Conservation (phyloP, 441 rosid genomes). For the Eruca vesicaria region DNA sequence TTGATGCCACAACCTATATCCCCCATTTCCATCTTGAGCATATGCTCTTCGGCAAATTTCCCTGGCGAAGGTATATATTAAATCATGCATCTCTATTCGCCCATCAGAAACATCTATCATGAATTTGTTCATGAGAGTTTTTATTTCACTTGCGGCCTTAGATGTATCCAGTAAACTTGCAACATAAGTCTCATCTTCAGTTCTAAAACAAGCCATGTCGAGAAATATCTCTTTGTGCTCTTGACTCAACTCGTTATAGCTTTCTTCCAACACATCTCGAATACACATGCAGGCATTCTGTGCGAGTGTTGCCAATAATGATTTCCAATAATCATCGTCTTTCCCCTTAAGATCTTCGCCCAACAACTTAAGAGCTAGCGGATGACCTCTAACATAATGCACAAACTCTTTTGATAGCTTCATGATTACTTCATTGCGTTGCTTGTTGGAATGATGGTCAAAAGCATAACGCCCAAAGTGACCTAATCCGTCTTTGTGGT, state of each 20-base stretch:
- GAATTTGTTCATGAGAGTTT: background rate
- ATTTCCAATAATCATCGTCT: background rate
- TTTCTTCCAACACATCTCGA: background rate
- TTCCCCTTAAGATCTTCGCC: background rate
- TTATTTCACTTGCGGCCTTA: background rate
- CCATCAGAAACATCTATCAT: background rate
- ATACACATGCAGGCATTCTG: background rate
- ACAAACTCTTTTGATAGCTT: background rate
- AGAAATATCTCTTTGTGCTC: background rate
- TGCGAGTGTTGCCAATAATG: background rate
- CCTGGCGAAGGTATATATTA: background rate
- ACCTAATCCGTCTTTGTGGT: background rate
- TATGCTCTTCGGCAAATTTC: background rate
- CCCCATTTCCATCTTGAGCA: background rate
- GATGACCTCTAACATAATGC: conserved; percentile 5
- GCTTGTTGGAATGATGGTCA: background rate
- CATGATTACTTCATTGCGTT: background rate
- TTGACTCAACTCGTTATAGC: conserved; percentile 7
- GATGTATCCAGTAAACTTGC: conserved; percentile 5
- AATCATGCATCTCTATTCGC: background rate
- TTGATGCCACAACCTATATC: background rate
- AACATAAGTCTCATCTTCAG: background rate
- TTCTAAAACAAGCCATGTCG: conserved; percentile 32
- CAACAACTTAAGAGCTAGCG: background rate
- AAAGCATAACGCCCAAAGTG: background rate